phyloP scores from a whole-genome alignment of 768 basidiomycete genomes.

The Tephrocybe sp. region DNA sequence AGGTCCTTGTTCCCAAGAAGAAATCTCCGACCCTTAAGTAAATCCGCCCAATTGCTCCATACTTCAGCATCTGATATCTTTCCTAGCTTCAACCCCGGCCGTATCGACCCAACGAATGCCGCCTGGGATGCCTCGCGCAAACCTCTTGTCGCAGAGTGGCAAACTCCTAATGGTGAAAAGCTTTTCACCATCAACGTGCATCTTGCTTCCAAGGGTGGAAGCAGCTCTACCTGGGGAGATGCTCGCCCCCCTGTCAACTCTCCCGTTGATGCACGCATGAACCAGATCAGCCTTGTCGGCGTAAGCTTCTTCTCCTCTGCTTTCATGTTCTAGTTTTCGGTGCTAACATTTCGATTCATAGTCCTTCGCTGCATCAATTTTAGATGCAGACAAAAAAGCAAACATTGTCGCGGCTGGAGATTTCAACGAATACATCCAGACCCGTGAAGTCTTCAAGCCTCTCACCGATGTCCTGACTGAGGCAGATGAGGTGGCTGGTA shows the following conservation, averaged over 20 bases:
- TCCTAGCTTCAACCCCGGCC: slow-evolving; percentile 60
- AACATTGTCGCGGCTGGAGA: slow-evolving; percentile 57
- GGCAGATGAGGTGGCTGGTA: slow-evolving; percentile 47
- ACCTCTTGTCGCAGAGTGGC: slow-evolving; percentile 58
- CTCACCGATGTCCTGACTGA: slow-evolving; percentile 41
- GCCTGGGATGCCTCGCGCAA: slow-evolving; percentile 59
- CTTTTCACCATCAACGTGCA: slow-evolving; percentile 64
- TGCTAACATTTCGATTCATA: slow-evolving; percentile 17
- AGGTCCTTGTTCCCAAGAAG: slow-evolving; percentile 29
- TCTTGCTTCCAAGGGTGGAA: slow-evolving; percentile 55
- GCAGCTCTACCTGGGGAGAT: slow-evolving; percentile 52
- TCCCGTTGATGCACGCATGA: slow-evolving; percentile 43
- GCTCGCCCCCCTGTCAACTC: slow-evolving; percentile 58
- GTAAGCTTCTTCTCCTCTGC: slow-evolving; percentile 29
- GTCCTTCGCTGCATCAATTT: slow-evolving; percentile 47
- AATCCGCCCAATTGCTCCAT: slow-evolving; percentile 5
- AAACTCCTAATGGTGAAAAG: slow-evolving; percentile 38
- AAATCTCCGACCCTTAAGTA: slow-evolving; percentile 43
- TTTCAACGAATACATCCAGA: slow-evolving; percentile 59
- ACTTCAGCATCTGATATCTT: not conserved
- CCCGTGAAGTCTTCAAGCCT: slow-evolving; percentile 48
- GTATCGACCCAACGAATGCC: slow-evolving; percentile 53
- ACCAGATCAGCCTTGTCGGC: slow-evolving; percentile 48
- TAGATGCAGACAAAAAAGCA: slow-evolving; percentile 39
- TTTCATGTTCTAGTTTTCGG: not conserved